Conservation (phyloP, 2,329 filamentous ascomycete species). For the Aspergillus clavatus region DNA sequence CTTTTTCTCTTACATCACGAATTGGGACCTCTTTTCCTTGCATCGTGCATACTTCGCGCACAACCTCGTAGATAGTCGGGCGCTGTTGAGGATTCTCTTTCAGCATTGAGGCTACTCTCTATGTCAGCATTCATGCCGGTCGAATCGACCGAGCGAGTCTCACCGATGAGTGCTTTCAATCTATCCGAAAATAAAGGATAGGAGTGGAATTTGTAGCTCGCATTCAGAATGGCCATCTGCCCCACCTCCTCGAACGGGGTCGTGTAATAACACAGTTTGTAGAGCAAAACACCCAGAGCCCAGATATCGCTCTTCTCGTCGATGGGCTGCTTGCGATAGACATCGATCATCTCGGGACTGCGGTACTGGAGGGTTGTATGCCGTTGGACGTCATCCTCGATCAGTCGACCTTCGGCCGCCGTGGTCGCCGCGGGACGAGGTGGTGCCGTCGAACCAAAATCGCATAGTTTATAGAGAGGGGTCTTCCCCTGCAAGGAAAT, state of each 20-base stretch:
- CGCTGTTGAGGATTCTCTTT: slow-evolving; percentile 72
- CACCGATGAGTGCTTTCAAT: slow-evolving; percentile 85
- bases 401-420: slow-evolving; percentile 79
- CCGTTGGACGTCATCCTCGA: slow-evolving; percentile 95
- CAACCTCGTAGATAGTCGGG: slow-evolving; percentile 90
- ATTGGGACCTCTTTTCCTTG: slow-evolving; percentile 81
- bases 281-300: slow-evolving; percentile 89
- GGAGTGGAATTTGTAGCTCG: slow-evolving; percentile 83
- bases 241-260: slow-evolving; percentile 98
- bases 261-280: slow-evolving; percentile 99
- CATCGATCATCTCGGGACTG: slow-evolving; percentile 98
- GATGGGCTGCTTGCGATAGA: slow-evolving; percentile 92
- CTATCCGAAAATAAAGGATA: slow-evolving; percentile 87
- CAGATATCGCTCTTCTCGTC: slow-evolving; percentile 99
- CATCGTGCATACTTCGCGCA: slow-evolving; percentile 83
- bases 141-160: slow-evolving; percentile 22
- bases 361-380: slow-evolving; percentile 97
- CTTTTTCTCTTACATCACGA: slow-evolving; percentile 76
- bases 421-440: slow-evolving; percentile 81
- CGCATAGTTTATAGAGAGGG: slow-evolving; percentile 88
- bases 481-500: slow-evolving; percentile 66
- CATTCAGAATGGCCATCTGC: slow-evolving; percentile 94
- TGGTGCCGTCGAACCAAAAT: slow-evolving; percentile 88
- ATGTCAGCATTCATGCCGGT: slow-evolving; percentile 17
- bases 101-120: slow-evolving; percentile 70